Evolutionary conservation across 352 stramenopile species (phyloP).

Genomic region (Globisporangium viniferum): DNA sequence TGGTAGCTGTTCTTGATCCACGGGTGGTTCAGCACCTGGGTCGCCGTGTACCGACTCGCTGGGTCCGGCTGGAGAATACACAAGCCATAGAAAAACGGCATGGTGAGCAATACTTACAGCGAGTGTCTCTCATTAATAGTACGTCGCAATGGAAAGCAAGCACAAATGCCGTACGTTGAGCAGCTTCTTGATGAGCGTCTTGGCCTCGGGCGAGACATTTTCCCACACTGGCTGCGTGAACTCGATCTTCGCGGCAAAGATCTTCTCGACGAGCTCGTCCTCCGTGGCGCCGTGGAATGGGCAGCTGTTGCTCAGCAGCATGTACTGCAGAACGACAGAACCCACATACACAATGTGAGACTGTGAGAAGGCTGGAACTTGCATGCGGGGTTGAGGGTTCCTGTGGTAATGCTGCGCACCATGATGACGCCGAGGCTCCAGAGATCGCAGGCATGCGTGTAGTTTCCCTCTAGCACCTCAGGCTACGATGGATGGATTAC

Average conservation of each 20-base stretch:
- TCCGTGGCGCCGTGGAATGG: slow-evolving; percentile 69
- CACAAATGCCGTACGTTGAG: slow-evolving; percentile 40
- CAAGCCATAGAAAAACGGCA: neutral
- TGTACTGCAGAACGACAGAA: slow-evolving; percentile 32
- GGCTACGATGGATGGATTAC: slow-evolving; percentile 23
- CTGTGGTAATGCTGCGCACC: slow-evolving; percentile 21
- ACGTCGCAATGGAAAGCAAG: neutral
- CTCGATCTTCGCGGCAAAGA: slow-evolving; percentile 58
- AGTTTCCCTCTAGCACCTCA: slow-evolving; percentile 68
- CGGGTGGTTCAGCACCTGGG: slow-evolving; percentile 59
- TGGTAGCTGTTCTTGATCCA: slow-evolving; percentile 66
- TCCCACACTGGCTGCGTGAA: slow-evolving; percentile 58
- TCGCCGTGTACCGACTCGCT: slow-evolving; percentile 49
- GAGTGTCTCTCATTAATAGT: no score
- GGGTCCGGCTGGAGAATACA: slow-evolving; percentile 35
- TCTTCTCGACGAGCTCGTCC: slow-evolving; percentile 72
- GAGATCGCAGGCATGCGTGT: slow-evolving; percentile 72
- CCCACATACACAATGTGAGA: no score
- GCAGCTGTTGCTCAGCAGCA: slow-evolving; percentile 76
- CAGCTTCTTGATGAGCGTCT: slow-evolving; percentile 68
- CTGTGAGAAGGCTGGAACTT: no score
- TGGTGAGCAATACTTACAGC: neutral
- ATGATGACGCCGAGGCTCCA: slow-evolving; percentile 85
- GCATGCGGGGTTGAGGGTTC: neutral
- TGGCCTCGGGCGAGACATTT: slow-evolving; percentile 56